Base-by-base conservation (phyloP, 2,329 filamentous ascomycete species). In the Berkeleyomyces rouxiae region DNA sequence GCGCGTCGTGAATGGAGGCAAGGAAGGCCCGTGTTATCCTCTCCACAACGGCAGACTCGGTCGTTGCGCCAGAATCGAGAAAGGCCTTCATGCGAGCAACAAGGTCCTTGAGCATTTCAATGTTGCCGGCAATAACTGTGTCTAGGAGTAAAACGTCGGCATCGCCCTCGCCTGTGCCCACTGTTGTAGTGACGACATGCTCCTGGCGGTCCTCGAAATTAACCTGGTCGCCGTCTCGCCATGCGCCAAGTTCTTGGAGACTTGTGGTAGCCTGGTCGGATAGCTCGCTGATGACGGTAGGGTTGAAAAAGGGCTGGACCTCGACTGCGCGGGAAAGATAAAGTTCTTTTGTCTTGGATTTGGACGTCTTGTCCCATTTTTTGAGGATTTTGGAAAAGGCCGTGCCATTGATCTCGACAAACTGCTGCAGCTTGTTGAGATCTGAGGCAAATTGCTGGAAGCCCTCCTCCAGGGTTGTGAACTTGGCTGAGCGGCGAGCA, bases 351-450 rank as follows among this genome's bases (percentile, higher is more conserved):
- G 93, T 96, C 73, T 92, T 92, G 60, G 92, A 97, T 80, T 97
- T 99, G 68, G 92, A 96, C 1, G 91, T 96, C 81, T 99, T 99
- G 76, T 99, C 93, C 93, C 93, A 99, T 82, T 99, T 99, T 76
- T 99, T 99, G 67, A 99, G 77, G 65, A 99, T 99, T 74, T 99
- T 99, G 37, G 92, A 96, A 72, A 97, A 96, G 13, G 91, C 93
- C 1, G 90, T 96, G 70, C 93, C 92, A 71, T 99, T 99, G 71
- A 97, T 88, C 73, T 97, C 92, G 67, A 99, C 90, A 74, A 97
- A 99, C 77, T 97, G 93, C 78, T 96, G 90, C 13, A 99, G 82
- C 75, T 99, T 99, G 76, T 96, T 96, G 55, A 99, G 76, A 71
- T 99, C 93, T 70, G 88, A 92, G 70, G 91, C 91, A 72, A 99